Base-by-base conservation (phyloP, 1,284 basidiomycete species). In the Calocybe gambosa region DNA sequence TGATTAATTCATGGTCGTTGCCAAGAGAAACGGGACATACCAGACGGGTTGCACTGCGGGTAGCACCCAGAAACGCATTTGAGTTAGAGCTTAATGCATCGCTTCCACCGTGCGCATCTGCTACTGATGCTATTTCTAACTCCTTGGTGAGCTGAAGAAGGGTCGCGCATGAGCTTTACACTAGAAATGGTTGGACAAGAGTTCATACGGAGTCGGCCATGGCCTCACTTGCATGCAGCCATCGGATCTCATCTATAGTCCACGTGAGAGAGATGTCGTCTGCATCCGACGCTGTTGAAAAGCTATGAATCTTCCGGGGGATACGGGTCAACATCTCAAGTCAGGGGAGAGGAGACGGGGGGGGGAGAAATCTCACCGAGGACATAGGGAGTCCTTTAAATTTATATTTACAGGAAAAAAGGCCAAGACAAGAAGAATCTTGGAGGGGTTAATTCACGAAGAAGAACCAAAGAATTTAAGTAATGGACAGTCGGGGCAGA, bases 221-320 rank as follows among this genome's bases (percentile, higher is more conserved):
- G 18, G 53, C 54, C 41, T 62, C 60, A 50, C 64, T 68, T 20
- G 70, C 70, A 41, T 68, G 64, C 18, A 75, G 62, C 72, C 73
- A 75, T 18, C 65, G 59, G 41, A 73, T 60, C 57, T 74, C 73
- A 50, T 74, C 72, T 43, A 65, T 62, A 44, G 66, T 68, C 45
- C 69, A 58, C 42, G 64, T 55, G 20, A 56, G 50, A 40, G 66
- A 61, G 39, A 46, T 48, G 48, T 60, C 58, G 53, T 63, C 61
- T 43, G 63, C 60, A 53, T 53, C 50, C 39, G 50, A 51, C 43
- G 33, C 28, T 31, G 46, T 44, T 45, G 48, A 42, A 42, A 29
- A 52, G 39, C 46, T 46, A 50, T 39, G 41, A 31, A 40, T 8
- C 50, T 51, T 46, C 33, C 29, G 33, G 50, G 50, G 41, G 13